Percentiles rank a stretch among this genome's conserved stretches.
Conservation (phyloP, 2,329 filamentous ascomycete species). For the Grosmannia huntii region DNA sequence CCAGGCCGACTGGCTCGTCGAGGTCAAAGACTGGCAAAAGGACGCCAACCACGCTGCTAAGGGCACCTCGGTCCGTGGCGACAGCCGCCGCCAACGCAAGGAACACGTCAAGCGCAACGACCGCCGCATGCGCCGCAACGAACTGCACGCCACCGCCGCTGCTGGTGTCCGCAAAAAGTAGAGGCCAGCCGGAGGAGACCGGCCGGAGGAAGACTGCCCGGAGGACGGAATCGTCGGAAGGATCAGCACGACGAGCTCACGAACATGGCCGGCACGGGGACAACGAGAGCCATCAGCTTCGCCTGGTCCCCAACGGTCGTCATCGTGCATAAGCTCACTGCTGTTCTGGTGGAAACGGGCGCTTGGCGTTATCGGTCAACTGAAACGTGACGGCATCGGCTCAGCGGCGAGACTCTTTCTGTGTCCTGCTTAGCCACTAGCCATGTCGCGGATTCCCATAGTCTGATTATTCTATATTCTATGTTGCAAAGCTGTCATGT, state of each 20-base stretch:
- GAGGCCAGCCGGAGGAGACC: too few species aligned
- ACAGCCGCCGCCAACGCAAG: constrained; percentile 49
- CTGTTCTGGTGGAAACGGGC: not conserved
- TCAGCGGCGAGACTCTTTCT: not conserved
- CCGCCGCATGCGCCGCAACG: constrained; percentile 55
- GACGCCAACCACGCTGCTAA: constrained; percentile 47
- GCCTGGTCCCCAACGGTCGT: not conserved
- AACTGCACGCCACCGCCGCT: constrained; percentile 26
- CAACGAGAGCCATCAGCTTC: too few species aligned
- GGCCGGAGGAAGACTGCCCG: too few species aligned
- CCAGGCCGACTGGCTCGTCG: constrained; percentile 79
- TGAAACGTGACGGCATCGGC: not conserved
- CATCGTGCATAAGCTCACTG: not conserved
- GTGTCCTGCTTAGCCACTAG: not conserved
- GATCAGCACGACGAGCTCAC: too few species aligned
- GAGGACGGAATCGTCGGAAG: too few species aligned
- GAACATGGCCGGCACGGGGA: too few species aligned
- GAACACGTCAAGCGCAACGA: constrained; percentile 63
- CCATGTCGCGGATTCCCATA: not conserved
- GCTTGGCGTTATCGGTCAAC: not conserved
- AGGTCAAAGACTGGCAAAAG: constrained; percentile 64
- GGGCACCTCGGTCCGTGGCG: constrained; percentile 47
- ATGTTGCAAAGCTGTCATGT: not conserved
- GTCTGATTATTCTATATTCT: not conserved
- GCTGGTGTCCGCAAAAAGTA: not conserved